phyloP scores from a whole-genome alignment of 2,329 filamentous ascomycete species.

The Fusarium avenaceum region DNA sequence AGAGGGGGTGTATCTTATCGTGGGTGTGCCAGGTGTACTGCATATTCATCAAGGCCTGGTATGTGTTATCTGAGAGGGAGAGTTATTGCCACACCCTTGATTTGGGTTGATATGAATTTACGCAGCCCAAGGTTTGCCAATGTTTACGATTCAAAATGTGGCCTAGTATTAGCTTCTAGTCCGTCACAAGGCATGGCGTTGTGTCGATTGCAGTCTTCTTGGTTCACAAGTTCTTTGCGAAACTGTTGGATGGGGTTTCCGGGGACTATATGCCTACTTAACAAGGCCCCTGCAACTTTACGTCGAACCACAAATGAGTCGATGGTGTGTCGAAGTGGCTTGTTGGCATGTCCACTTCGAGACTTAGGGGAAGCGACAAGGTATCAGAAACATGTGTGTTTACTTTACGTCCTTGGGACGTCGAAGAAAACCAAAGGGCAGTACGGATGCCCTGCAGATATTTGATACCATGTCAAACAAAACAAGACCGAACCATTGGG shows the following conservation, averaged over 20 bases:
- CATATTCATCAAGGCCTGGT: slow-evolving; percentile 3
- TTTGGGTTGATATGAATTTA: slow-evolving; percentile 37
- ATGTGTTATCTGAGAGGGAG: slow-evolving; percentile 19
- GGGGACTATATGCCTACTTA: slow-evolving; percentile 22
- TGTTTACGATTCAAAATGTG: slow-evolving; percentile 42
- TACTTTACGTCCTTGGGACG: not conserved
- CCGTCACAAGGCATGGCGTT: slow-evolving; percentile 38
- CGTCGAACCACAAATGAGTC: slow-evolving; percentile 15
- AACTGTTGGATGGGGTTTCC: slow-evolving; percentile 38
- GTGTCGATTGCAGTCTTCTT: slow-evolving; percentile 36
- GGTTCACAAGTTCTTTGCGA: slow-evolving; percentile 24
- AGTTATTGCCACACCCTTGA: slow-evolving; percentile 23
- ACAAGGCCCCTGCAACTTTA: slow-evolving; percentile 24
- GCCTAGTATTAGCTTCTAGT: slow-evolving; percentile 22
- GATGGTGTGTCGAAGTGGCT: slow-evolving; percentile 19
- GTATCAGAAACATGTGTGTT: slow-evolving; percentile 13
- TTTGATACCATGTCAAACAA: slow-evolving; percentile 33
- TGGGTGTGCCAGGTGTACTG: slow-evolving; percentile 11
- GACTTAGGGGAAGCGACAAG: slow-evolving; percentile 11
- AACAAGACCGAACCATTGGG: slow-evolving; percentile 22
- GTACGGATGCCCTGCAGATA: slow-evolving; percentile 31
- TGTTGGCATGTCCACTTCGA: slow-evolving; percentile 18
- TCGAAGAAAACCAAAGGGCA: slow-evolving; percentile 5
- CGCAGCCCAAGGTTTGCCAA: slow-evolving; percentile 37
- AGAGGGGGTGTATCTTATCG: slow-evolving; percentile 13